These are phyloP conservation scores for Gossypioides kirkii DNA, from an alignment of 345 rosid genomes.

Conservation along the genomic window DNA sequence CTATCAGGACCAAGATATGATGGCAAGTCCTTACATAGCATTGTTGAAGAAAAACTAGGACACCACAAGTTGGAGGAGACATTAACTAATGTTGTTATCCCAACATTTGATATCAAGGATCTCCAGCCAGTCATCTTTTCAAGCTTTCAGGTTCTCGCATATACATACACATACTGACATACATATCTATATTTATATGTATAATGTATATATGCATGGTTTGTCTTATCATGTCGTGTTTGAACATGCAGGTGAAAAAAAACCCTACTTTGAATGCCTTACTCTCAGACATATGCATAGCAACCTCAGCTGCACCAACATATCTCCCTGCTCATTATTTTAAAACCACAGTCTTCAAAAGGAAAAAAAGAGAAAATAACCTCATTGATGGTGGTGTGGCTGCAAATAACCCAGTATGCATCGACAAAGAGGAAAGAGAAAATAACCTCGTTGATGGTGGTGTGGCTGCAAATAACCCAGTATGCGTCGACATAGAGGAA, in stretches of 20 bases:
- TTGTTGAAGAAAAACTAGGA: conserved; percentile 28
- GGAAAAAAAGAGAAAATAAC: conserved; percentile 37
- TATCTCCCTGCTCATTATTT: conserved; percentile 52
- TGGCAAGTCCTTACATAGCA: conserved; percentile 42
- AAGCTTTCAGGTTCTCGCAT: conserved; percentile 33
- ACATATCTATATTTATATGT: too few species aligned
- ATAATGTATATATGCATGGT: too few species aligned
- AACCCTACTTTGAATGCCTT: conserved; percentile 36
- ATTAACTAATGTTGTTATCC: background rate
- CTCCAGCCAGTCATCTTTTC: background rate
- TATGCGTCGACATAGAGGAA: conserved; percentile 21
- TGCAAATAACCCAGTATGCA: conserved; percentile 64
- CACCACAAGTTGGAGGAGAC: background rate
- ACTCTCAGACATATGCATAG: conserved; percentile 55
- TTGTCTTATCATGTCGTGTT: background rate
- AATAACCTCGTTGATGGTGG: conserved; percentile 72
- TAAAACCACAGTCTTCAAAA: conserved; percentile 27
- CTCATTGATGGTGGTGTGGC: conserved; percentile 78
- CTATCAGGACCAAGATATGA: conserved; percentile 55
- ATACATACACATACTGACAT: background rate
- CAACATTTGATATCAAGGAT: background rate
- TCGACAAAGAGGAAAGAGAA: conserved; percentile 23
- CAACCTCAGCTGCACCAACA: conserved; percentile 67
- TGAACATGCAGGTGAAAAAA: conserved; percentile 27
- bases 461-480: conserved; percentile 74